Conservation (phyloP, 169 alveolate genomes). For the Eimeria sp. region DNA sequence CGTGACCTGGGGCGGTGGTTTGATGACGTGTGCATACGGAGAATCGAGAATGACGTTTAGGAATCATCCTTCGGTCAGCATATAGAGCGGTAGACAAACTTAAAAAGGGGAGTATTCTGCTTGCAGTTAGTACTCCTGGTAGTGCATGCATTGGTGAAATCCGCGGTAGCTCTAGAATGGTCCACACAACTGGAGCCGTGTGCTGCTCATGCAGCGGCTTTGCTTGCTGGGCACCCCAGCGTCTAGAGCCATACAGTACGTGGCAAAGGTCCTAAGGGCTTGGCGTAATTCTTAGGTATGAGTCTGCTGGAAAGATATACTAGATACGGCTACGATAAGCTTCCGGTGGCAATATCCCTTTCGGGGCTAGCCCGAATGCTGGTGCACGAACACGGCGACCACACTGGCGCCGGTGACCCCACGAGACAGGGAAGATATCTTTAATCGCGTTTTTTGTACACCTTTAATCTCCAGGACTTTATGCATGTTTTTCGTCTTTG, state of each 20-base stretch:
- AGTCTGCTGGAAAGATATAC: neutral
- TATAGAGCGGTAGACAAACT: neutral
- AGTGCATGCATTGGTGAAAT: neutral
- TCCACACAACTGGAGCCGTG: neutral
- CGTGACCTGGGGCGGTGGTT: neutral
- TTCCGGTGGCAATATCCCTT: neutral
- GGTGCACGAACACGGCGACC: slow-evolving; percentile 5
- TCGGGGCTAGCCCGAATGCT: neutral
- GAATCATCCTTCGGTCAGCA: neutral
- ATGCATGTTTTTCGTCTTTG: neutral
- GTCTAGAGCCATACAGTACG: neutral
- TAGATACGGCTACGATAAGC: neutral
- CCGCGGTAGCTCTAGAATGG: neutral
- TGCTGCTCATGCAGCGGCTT: neutral
- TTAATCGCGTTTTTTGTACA: neutral
- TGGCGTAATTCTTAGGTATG: neutral
- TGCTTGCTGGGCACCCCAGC: neutral
- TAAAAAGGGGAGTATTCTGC: neutral
- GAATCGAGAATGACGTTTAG: neutral
- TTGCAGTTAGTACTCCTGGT: neutral
- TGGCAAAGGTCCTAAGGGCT: neutral
- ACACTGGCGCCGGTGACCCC: neutral
- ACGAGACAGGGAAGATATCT: neutral
- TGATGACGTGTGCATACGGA: neutral
- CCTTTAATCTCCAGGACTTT: neutral